Conservation (phyloP, 2,329 filamentous ascomycete genomes). For the Apiospora koreana region DNA sequence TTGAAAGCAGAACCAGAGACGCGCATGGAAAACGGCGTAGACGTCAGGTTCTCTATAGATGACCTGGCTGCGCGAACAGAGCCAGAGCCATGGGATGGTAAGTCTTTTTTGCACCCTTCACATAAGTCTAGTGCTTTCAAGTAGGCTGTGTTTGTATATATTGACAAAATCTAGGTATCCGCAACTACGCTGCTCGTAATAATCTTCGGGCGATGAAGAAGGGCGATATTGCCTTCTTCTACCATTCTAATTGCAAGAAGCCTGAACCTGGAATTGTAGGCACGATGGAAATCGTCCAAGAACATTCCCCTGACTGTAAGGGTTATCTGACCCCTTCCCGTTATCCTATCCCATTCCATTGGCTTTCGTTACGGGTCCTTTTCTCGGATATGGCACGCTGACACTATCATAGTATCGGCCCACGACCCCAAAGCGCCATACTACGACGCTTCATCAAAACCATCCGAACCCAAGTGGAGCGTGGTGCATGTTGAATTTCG, state of each 20-base stretch:
- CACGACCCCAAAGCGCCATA: constrained; percentile 75
- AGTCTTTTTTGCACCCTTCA: constrained; percentile 33
- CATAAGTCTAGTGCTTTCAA: background rate
- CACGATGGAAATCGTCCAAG: constrained; percentile 84
- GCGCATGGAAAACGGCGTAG: constrained; percentile 80
- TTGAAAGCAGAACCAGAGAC: constrained; percentile 89
- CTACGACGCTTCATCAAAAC: constrained; percentile 76
- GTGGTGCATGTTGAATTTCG: constrained; percentile 87
- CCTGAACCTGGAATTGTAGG: constrained; percentile 85
- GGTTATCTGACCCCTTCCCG: constrained; percentile 14
- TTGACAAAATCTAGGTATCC: constrained; percentile 30
- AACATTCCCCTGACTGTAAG: constrained; percentile 78
- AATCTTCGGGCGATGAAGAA: constrained; percentile 89
- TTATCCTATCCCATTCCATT: background rate
- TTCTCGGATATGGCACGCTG: constrained; percentile 11
- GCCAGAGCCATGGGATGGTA: constrained; percentile 92
- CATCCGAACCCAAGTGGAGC: constrained; percentile 76
- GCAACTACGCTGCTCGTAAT: constrained; percentile 66
- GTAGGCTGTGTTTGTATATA: background rate
- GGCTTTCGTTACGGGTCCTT: background rate
- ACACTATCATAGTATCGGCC: constrained; percentile 58
- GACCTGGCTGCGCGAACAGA: constrained; percentile 71
- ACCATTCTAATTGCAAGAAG: constrained; percentile 90
- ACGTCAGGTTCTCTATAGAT: constrained; percentile 94
- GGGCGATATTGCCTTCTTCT: constrained; percentile 94